phyloP scores from a whole-genome alignment of 352 stramenopile species.

The Phytophthora hybrid region DNA sequence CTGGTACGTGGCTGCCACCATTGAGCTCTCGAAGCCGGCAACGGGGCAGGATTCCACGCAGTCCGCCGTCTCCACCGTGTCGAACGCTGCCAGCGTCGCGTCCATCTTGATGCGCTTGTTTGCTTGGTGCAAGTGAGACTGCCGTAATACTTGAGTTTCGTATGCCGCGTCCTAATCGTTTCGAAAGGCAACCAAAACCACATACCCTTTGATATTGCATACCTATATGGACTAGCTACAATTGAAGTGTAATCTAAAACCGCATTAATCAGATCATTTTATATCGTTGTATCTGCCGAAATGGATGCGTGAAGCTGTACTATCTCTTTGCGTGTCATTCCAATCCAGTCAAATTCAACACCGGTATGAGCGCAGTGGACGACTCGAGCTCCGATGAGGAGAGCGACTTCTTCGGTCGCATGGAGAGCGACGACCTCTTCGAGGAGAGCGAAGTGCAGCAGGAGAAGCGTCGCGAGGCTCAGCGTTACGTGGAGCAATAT shows the following conservation, averaged over 20 bases:
- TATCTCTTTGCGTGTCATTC: constrained; percentile 22
- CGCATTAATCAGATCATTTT: too few species aligned
- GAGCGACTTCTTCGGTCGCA: constrained; percentile 47
- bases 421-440: constrained; percentile 55
- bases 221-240: too few species aligned
- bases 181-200: too few species aligned
- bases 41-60: constrained; percentile 86
- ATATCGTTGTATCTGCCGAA: too few species aligned
- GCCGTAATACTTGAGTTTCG: constrained; percentile 23
- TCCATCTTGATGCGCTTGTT: constrained; percentile 25
- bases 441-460: constrained; percentile 46
- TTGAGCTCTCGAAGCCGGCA: constrained; percentile 60
- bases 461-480: constrained; percentile 44
- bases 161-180: neutral
- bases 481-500: constrained; percentile 48
- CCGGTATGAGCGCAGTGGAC: constrained; percentile 13
- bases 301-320: constrained; percentile 1
- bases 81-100: constrained; percentile 70
- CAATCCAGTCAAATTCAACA: constrained; percentile 33
- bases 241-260: too few species aligned
- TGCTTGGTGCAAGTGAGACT: constrained; percentile 5
- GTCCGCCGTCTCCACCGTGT: constrained; percentile 83
- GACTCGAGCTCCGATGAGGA: constrained; percentile 46
- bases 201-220: too few species aligned
- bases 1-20: constrained; percentile 86